Evolutionary conservation across 202 grass and related monocot genomes (phyloP).

Genomic region (Bolboschoenoplectus hybrid): DNA sequence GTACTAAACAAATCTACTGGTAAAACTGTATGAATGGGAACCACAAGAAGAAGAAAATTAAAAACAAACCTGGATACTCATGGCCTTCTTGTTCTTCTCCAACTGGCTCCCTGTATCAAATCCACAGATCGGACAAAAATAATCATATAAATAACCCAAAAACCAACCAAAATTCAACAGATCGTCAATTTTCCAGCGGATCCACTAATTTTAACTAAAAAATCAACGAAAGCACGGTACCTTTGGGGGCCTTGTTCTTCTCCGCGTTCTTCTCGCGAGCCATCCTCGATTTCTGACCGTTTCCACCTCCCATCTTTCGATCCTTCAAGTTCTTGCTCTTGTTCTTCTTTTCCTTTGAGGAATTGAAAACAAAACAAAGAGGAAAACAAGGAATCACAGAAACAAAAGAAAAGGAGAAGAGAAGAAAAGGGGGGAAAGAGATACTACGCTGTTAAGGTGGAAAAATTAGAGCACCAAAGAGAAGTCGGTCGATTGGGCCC

Average conservation of each 20-base stretch:
- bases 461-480: neutral
- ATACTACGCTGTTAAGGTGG: neutral
- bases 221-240: constrained; percentile 1
- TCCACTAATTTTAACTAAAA: neutral
- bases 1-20: neutral
- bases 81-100: constrained; percentile 90
- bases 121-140: constrained; percentile 28
- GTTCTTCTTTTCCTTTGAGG: neutral
- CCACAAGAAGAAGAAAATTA: neutral
- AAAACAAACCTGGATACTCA: constrained; percentile 79
- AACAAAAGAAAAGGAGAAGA: neutral
- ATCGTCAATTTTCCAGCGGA: constrained; percentile 29
- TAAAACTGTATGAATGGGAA: neutral
- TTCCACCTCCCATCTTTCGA: constrained; percentile 72
- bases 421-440: neutral
- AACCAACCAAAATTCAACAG: neutral
- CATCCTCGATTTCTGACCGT: constrained; percentile 85
- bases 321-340: neutral
- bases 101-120: constrained; percentile 69
- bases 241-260: constrained; percentile 77
- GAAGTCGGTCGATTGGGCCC: neutral
- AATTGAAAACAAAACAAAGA: neutral
- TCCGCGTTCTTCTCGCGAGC: constrained; percentile 79
- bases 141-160: constrained; percentile 18
- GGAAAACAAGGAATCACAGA: neutral